Base-by-base conservation (phyloP, 2,329 filamentous ascomycete species). In the Scedosporium aurantiacum region DNA sequence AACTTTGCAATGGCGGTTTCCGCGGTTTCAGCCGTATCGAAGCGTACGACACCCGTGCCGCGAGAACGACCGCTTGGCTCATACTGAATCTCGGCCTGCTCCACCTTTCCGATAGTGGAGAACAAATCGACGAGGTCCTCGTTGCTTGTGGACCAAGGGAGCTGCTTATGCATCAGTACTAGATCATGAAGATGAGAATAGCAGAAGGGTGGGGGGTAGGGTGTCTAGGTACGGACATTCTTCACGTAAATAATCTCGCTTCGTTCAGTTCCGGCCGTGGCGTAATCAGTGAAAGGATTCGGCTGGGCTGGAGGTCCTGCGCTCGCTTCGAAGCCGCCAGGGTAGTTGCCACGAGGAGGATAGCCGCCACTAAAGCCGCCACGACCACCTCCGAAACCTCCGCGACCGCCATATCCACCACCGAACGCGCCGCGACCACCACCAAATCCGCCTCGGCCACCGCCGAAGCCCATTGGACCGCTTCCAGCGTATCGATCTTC, bases 1-100 rank as follows among this genome's bases (percentile, higher is more conserved):
- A 99, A 99, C 74, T 99, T 99, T 70, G 90, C 84, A 69, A 99
- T 97, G 55, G 93, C 88, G 23, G 91, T 97, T 68, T 96, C 91
- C 1, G 94, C 91, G 65, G 91, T 95, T 7, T 92, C 86, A 16
- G 84, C 77, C 60, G 77, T 83, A 70, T 95, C 90, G 72, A 99
- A 97, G 64, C 94, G 87, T 61, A 99, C 94, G n/a, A 99, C 94
- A 71, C 94, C 94, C 63, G 90, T 94, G 65, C 94, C 94, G 65
- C 91, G 89, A 63, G 94, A 99, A 68, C 94, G 90, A 55, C 94
- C 94, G 70, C 95, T 97, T 3, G 90, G 89, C 74, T 99, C 94
- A 71, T 99, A 97, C 75, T 99, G 94, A 62, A 99, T 97, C 76
- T 99, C 94, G n/a, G 94, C 94, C 69, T 94, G 91, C 70, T 97